Percentiles rank a stretch among this genome's conserved stretches.
Conservation (phyloP, 176 grass and related monocot genomes). For the Avena sativa region DNA sequence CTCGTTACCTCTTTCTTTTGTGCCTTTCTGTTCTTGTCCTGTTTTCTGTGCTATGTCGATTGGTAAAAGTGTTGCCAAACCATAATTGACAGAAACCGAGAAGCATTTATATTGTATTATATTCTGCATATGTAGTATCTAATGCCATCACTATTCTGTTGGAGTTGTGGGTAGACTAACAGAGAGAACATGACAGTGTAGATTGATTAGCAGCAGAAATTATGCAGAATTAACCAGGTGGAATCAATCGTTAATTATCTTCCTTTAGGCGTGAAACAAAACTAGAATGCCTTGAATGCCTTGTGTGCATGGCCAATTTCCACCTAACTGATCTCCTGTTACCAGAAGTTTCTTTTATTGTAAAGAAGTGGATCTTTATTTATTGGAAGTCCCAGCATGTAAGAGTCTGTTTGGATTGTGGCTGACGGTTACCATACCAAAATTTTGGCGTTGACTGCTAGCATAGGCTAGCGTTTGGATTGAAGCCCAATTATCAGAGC, state of each 20-base stretch:
- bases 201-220: background rate
- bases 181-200: background rate
- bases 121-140: background rate
- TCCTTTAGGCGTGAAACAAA: background rate
- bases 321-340: background rate
- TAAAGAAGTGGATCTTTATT: background rate
- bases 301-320: slow-evolving; percentile 3
- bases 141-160: background rate
- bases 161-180: background rate
- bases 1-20: background rate
- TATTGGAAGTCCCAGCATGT: background rate
- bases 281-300: background rate
- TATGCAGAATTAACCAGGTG: slow-evolving; percentile 4
- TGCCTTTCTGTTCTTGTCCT: background rate
- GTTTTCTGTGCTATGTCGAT: background rate
- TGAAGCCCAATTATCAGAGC: no score
- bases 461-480: no score
- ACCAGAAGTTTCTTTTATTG: background rate
- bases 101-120: background rate
- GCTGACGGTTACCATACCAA: no score
- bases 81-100: background rate
- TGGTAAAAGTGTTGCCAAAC: background rate
- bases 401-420: no score
- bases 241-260: background rate
- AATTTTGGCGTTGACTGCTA: no score